A percentile compares a stretch with the other conserved stretches of the same genome.
phyloP scores from a whole-genome alignment of 2,329 filamentous ascomycete species.

The Alternaria brassicicola region DNA sequence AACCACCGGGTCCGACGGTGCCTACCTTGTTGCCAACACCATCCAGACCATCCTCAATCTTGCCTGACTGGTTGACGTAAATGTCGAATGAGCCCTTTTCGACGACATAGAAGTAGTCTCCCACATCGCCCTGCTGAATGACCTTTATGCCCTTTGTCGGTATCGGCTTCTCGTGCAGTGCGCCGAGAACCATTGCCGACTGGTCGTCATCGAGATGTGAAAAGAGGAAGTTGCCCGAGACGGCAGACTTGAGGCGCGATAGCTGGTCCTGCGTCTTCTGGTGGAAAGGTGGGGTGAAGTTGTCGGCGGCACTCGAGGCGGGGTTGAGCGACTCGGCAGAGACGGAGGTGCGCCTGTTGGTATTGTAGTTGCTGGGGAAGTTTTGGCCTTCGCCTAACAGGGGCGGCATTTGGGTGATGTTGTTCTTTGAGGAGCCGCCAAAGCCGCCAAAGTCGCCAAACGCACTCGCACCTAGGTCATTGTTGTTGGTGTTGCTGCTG shows the following conservation, averaged over 20 bases:
- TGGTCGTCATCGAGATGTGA: conserved; percentile 94
- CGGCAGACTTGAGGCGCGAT: conserved; percentile 76
- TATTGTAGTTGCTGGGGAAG: conserved; percentile 92
- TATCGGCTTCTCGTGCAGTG: conserved; percentile 92
- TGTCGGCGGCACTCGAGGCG: conserved; percentile 79
- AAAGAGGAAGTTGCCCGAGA: conserved; percentile 91
- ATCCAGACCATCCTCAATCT: conserved; percentile 77
- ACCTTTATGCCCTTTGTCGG: conserved; percentile 90
- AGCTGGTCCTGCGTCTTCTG: conserved; percentile 84
- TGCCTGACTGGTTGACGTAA: conserved; percentile 80
- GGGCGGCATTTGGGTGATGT: conserved; percentile 51
- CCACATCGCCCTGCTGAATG: conserved; percentile 92
- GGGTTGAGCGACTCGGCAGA: conserved; percentile 97
- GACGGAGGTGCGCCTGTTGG: conserved; percentile 90
- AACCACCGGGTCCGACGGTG: conserved; percentile 83
- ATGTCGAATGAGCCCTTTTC: conserved; percentile 91
- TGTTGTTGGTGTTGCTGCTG: conserved; percentile 30
- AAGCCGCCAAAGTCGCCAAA: conserved; percentile 49
- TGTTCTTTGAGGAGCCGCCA: conserved; percentile 37
- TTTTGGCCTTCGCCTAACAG: conserved; percentile 64
- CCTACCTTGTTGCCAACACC: conserved; percentile 85
- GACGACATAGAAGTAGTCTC: conserved; percentile 97
- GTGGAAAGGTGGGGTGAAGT: conserved; percentile 87
- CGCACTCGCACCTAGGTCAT: conserved; percentile 48
- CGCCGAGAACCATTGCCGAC: conserved; percentile 82